Evolutionary conservation across 2,329 filamentous ascomycete species (phyloP).

Genomic region (Xylaria sp.): DNA sequence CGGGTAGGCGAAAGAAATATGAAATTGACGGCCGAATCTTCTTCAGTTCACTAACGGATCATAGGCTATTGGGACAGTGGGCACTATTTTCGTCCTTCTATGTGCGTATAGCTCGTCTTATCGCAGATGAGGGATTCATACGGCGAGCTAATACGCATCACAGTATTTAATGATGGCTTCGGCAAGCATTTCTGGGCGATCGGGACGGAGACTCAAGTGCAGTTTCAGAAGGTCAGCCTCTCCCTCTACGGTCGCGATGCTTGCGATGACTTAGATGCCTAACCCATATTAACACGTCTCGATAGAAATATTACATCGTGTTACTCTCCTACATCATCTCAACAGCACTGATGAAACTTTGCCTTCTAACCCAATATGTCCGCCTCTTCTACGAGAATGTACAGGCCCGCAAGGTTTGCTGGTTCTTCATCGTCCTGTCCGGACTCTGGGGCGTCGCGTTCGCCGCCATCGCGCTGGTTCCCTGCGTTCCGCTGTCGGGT

Average conservation of each 20-base stretch:
- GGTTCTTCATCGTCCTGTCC: constrained; percentile 43
- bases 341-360: constrained; percentile 53
- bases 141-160: constrained; percentile 28
- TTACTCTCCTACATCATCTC: constrained; percentile 50
- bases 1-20: constrained; percentile 38
- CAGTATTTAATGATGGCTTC: constrained; percentile 45
- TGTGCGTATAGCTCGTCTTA: constrained; percentile 29
- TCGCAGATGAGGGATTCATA: background rate
- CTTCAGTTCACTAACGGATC: constrained; percentile 11
- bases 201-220: constrained; percentile 32
- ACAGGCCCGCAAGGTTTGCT: constrained; percentile 42
- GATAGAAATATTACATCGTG: constrained; percentile 50
- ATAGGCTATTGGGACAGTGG: constrained; percentile 45
- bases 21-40: too few species aligned
- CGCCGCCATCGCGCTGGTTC: constrained; percentile 47
- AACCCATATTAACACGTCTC: constrained; percentile 24
- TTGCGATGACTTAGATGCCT: background rate
- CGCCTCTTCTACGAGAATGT: constrained; percentile 48
- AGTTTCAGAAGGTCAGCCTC: constrained; percentile 46
- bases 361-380: constrained; percentile 53
- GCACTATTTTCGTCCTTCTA: constrained; percentile 37
- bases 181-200: constrained; percentile 47
- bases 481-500: constrained; percentile 49
- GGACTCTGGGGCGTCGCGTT: constrained; percentile 50
- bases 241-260: background rate